Percentiles rank a stretch among this genome's conserved stretches.
Evolutionary conservation across 345 rosid genomes (phyloP).

Genomic region (Gossypium australe): DNA sequence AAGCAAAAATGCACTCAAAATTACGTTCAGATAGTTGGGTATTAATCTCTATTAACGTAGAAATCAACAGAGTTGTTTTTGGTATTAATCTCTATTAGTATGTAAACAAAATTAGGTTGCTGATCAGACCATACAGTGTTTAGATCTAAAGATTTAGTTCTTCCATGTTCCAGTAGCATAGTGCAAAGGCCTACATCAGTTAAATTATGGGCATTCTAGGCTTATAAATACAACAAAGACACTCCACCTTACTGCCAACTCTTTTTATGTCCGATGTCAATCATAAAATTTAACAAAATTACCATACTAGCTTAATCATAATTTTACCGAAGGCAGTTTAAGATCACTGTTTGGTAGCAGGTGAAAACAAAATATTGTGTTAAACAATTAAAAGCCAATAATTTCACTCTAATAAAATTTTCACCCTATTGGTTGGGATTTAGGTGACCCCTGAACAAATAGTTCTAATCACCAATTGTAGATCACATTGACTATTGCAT

Average conservation of each 20-base stretch:
- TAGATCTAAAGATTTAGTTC: too few relatives aligned
- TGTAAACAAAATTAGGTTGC: not conserved
- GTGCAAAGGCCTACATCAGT: too few relatives aligned
- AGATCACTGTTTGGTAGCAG: not conserved
- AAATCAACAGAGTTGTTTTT: not conserved
- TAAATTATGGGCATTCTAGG: too few relatives aligned
- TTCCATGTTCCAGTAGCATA: too few relatives aligned
- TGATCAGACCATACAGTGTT: not conserved
- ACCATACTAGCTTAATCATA: not conserved
- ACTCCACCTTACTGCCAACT: too few relatives aligned
- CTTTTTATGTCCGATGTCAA: too few relatives aligned
- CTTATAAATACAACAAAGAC: too few relatives aligned
- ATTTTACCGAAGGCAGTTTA: not conserved
- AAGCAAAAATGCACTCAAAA: not conserved
- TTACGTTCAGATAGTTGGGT: not conserved
- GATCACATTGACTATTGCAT: not conserved
- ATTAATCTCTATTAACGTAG: not conserved
- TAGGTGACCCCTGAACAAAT: too few relatives aligned
- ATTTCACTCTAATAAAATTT: too few relatives aligned
- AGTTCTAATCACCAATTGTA: not conserved
- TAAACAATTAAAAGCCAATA: too few relatives aligned
- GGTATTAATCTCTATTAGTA: not conserved
- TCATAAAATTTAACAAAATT: too few relatives aligned
- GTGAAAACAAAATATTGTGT: not conserved
- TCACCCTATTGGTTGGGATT: too few relatives aligned